These are phyloP conservation scores for Blepharisma undulans DNA, from an alignment of 169 alveolate genomes.

Conservation along the genomic window DNA sequence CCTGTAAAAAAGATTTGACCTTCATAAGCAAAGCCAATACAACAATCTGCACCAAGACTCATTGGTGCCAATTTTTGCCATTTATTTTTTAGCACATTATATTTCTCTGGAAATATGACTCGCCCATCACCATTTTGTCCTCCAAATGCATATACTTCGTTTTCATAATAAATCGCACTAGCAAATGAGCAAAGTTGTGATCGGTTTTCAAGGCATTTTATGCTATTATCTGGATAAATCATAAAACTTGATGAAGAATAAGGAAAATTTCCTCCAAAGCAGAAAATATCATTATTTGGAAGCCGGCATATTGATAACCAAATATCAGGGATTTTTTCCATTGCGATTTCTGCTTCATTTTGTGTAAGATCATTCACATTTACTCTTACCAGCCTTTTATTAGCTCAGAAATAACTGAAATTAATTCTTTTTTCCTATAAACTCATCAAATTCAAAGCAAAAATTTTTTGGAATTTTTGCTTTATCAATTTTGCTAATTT, in stretches of 20 bases:
- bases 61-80: no score
- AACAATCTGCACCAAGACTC: no score
- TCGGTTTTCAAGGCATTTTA: not conserved
- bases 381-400: not conserved
- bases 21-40: no score
- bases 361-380: not conserved
- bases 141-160: not conserved
- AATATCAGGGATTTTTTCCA: not conserved
- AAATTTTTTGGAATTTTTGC: not conserved
- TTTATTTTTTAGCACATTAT: no score
- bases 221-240: not conserved
- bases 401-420: not conserved
- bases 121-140: not conserved
- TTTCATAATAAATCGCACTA: not conserved
- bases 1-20: no score
- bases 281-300: not conserved
- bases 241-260: not conserved
- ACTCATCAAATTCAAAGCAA: not conserved
- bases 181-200: not conserved
- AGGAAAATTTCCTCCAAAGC: not conserved
- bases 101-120: not conserved
- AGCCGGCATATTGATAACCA: not conserved
- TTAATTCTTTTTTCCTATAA: not conserved
- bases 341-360: not conserved
- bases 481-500: not conserved